Base-by-base conservation (phyloP, 1,139 yeast genomes). In the Entelexis sorbosivorans region DNA sequence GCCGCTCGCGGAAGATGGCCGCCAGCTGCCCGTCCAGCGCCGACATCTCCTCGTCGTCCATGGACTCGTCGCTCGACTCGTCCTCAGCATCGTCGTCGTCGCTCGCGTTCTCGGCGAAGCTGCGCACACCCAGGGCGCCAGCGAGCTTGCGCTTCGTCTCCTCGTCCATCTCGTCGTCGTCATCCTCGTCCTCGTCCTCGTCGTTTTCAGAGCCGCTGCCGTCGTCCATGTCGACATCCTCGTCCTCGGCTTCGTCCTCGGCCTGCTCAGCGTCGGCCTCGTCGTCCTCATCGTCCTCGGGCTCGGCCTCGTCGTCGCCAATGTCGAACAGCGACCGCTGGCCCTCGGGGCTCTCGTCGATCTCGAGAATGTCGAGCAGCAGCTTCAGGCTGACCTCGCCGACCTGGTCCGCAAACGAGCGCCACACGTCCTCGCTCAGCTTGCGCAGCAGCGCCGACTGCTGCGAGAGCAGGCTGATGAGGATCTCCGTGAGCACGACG, bases 41-140 rank as follows among this genome's bases (percentile, higher is more conserved):
- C 81, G 89, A 79, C 99, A 91, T 91, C 65, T 88, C 89, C 60
- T 89, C 97, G 65, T 91, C 99, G 59, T 91, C 93, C 94, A 87
- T 84, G 2, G 88, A 78, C 56, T 85, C 94, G 48, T 76, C 76
- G 14, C 74, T 75, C 16, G 66, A 69, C 9, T 70, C 76, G 2
- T 75, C 71, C 8, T 66, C 69, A n/a, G 61, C 66, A 2, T 67
- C 72, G 28, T 61, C 63, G 6, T 29, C 42, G 10, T 33, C 36
- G 6, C 61, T 63, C 5, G n/a, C n/a, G n/a, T 22, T 35, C 8
- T 33, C 44, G 14, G 32, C 52, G 11, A 20, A 62, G 16, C 61
- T 65, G 11, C 65, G 69, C 38, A 67, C 61, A n/a, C 56, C 58
- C 20, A 59, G 60, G 1, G 56, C 35, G 10, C 51, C 50, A 10